phyloP scores from a whole-genome alignment of 306 rosid genomes.

The Begonia loranthoides region DNA sequence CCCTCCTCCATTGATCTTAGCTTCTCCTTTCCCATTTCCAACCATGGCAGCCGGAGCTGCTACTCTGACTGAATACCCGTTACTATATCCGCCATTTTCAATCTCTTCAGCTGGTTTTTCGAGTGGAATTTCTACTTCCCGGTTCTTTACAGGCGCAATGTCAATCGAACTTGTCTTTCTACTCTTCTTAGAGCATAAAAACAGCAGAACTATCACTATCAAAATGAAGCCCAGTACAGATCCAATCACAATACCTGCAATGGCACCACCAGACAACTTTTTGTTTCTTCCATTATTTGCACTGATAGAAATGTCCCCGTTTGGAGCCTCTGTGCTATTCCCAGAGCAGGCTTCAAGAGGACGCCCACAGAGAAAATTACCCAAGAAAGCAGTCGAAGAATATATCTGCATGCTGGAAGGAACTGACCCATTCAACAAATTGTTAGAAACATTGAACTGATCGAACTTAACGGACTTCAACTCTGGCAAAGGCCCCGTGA shows the following conservation, averaged over 20 bases:
- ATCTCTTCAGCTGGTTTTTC: conserved; percentile 24
- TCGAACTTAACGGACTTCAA: conserved; percentile 16
- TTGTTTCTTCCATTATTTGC: conserved; percentile 12
- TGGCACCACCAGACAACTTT: conserved; percentile 41
- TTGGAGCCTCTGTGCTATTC: conserved; percentile 11
- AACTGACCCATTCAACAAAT: conserved; percentile 37
- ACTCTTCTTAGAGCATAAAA: conserved; percentile 30
- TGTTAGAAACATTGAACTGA: conserved; percentile 47
- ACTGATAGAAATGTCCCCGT: conserved; percentile 11
- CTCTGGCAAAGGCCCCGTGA: conserved; percentile 26
- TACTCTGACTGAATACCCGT: conserved; percentile 21
- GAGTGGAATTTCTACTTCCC: conserved; percentile 19
- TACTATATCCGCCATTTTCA: conserved; percentile 17
- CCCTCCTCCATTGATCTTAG: conserved; percentile 4
- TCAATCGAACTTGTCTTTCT: conserved; percentile 28
- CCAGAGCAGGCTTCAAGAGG: conserved; percentile 36
- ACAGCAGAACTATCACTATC: conserved; percentile 26
- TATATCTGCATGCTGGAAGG: conserved; percentile 32
- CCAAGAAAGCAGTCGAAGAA: conserved; percentile 26
- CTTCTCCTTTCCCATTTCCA: conserved; percentile 16
- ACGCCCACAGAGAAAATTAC: conserved; percentile 38
- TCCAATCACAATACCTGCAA: conserved; percentile 50
- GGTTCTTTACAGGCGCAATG: conserved; percentile 20
- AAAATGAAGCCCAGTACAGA: conserved; percentile 33
- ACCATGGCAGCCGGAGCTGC: conserved; percentile 16